Evolutionary conservation across 768 basidiomycete genomes (phyloP).

Genomic region (Serendipita sp.): DNA sequence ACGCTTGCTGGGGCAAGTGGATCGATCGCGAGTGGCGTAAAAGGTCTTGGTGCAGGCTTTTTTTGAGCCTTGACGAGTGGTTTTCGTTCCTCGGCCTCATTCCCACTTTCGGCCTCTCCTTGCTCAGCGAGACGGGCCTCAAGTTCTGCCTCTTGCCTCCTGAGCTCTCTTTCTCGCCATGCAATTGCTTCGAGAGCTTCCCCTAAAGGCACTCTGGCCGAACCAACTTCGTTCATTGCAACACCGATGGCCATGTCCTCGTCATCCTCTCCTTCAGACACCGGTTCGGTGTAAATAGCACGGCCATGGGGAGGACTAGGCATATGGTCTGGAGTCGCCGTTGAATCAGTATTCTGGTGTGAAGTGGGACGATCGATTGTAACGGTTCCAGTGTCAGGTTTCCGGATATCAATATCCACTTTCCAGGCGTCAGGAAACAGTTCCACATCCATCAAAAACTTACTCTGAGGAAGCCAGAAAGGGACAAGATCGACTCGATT

Average conservation of each 20-base stretch:
- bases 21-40: conserved; percentile 46
- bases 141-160: conserved; percentile 27
- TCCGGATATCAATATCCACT: conserved; percentile 94
- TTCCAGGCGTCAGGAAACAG: background rate
- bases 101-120: conserved; percentile 17
- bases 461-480: conserved; percentile 96
- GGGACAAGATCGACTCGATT: conserved; percentile 90
- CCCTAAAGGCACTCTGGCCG: conserved; percentile 55
- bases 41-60: background rate
- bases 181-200: conserved; percentile 76
- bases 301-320: conserved; percentile 13
- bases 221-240: conserved; percentile 66
- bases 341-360: conserved; percentile 24
- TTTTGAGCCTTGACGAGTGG: conserved; percentile 24
- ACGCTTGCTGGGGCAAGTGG: conserved; percentile 69
- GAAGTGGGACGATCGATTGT: conserved; percentile 53
- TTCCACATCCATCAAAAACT: conserved; percentile 11
- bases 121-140: conserved; percentile 11
- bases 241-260: conserved; percentile 51
- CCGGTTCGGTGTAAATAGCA: conserved; percentile 59
- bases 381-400: conserved; percentile 70
- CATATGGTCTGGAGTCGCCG: conserved; percentile 25
- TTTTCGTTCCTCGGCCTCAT: conserved; percentile 22
- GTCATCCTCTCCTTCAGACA: conserved; percentile 92
- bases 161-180: conserved; percentile 64